Percentiles rank a stretch among this genome's conserved stretches.
Conservation (phyloP, 192 early-diverging fungal species). For the Umbelopsis vinacea region DNA sequence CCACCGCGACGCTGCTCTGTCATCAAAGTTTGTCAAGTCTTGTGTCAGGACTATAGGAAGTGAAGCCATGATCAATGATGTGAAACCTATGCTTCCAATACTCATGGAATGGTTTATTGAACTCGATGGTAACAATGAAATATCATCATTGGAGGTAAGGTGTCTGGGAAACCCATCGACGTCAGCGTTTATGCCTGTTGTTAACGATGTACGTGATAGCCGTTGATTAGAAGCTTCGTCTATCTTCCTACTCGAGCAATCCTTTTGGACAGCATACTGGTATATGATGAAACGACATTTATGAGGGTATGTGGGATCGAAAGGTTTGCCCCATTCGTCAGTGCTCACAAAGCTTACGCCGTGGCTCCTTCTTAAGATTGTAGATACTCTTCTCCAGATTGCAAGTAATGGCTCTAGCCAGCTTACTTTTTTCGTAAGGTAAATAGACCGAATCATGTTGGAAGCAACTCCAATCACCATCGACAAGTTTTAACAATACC, state of each 20-base stretch:
- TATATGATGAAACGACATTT: not conserved
- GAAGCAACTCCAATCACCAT: too few species aligned
- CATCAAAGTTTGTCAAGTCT: constrained; percentile 3
- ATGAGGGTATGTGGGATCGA: not conserved
- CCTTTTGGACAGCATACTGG: not conserved
- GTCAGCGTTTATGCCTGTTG: too few species aligned
- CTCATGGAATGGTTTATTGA: not conserved
- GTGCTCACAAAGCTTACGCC: not conserved
- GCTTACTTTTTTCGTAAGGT: not conserved
- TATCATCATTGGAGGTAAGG: not conserved
- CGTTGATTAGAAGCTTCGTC: constrained; percentile 7
- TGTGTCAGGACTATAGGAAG: not conserved
- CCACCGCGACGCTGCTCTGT: not conserved
- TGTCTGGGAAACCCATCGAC: too few species aligned
- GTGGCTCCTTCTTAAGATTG: not conserved
- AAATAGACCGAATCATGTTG: not conserved
- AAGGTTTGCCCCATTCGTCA: too few species aligned
- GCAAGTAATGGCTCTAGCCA: constrained; percentile 12
- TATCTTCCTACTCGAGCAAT: constrained; percentile 2
- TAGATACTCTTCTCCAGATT: constrained; percentile 16
- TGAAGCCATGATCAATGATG: not conserved
- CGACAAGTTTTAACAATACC: not conserved
- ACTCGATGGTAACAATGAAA: constrained; percentile 1
- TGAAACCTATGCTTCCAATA: not conserved
- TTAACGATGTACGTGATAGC: not conserved